phyloP scores from a whole-genome alignment of 371 early-diverging fungal genomes.

The Mortierella sp. region DNA sequence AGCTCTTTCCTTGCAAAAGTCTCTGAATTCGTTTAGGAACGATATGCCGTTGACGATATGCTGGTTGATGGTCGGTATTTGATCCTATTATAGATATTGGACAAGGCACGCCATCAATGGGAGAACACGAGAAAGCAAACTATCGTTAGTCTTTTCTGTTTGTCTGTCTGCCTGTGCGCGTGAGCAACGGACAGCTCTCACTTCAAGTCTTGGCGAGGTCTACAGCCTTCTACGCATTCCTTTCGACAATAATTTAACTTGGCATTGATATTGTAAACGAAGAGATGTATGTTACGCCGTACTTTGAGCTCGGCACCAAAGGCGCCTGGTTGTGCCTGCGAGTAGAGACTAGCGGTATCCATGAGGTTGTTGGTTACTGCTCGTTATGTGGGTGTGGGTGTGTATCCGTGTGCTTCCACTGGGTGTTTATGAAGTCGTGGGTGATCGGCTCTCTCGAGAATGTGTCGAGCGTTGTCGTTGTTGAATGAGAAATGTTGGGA shows the following conservation, averaged over 20 bases:
- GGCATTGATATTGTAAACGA: neutral
- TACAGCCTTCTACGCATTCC: neutral
- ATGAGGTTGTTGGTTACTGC: neutral
- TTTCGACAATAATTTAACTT: neutral
- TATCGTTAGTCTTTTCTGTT: neutral
- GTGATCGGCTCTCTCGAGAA: neutral
- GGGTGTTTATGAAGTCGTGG: neutral
- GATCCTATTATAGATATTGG: slow-evolving; percentile 60
- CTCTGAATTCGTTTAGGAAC: slow-evolving; percentile 78
- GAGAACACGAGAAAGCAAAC: neutral
- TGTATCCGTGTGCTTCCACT: neutral
- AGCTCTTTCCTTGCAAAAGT: slow-evolving; percentile 80
- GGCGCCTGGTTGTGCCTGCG: slow-evolving; percentile 30
- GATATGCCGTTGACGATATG: slow-evolving; percentile 72
- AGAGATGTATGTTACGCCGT: neutral
- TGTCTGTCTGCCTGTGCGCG: neutral
- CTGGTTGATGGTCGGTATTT: slow-evolving; percentile 68
- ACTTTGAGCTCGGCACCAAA: slow-evolving; percentile 57
- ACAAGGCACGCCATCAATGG: neutral
- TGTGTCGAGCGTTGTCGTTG: neutral
- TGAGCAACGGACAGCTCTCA: neutral
- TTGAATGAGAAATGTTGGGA: neutral
- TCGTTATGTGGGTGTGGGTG: no score
- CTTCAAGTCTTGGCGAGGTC: neutral
- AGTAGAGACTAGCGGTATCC: slow-evolving; percentile 31